These are phyloP conservation scores for Panellus pusillus DNA, from an alignment of 768 basidiomycete species.

Conservation along the genomic window DNA sequence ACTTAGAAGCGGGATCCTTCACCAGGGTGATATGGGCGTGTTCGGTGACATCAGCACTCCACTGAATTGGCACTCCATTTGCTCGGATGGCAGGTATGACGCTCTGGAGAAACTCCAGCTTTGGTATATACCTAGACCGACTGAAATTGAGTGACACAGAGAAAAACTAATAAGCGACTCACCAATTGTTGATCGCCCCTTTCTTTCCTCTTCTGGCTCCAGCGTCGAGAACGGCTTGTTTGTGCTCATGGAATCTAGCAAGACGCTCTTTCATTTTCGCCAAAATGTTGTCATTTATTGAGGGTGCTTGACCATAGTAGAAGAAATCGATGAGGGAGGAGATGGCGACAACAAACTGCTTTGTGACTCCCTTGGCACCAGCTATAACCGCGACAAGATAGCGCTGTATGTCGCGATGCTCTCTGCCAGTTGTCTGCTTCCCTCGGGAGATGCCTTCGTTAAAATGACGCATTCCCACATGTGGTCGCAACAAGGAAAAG, in stretches of 20 bases:
- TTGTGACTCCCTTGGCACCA: neutral
- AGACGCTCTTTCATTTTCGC: conserved; percentile 16
- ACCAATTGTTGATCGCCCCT: no score
- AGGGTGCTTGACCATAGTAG: neutral
- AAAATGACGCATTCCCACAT: conserved; percentile 26
- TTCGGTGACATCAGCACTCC: conserved; percentile 27
- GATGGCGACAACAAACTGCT: neutral
- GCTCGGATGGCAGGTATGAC: conserved; percentile 18
- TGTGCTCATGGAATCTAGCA: conserved; percentile 27
- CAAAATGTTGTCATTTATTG: neutral
- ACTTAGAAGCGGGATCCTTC: conserved; percentile 20
- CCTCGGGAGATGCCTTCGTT: conserved; percentile 26
- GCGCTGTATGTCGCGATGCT: conserved; percentile 27
- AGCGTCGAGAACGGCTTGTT: no score
- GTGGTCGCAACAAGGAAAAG: conserved; percentile 26
- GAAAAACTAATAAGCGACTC: no score
- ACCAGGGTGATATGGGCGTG: conserved; percentile 22
- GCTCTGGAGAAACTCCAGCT: conserved; percentile 31
- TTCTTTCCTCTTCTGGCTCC: no score
- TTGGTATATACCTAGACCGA: conserved; percentile 31
- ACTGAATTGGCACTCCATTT: conserved; percentile 25
- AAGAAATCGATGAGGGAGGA: neutral
- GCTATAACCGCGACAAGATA: conserved; percentile 16
- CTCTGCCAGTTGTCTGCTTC: conserved; percentile 29
- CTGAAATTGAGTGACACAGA: conserved; percentile 20